Conservation (phyloP, 78 protist genomes). For the Paratrimastix pyriformis region DNA sequence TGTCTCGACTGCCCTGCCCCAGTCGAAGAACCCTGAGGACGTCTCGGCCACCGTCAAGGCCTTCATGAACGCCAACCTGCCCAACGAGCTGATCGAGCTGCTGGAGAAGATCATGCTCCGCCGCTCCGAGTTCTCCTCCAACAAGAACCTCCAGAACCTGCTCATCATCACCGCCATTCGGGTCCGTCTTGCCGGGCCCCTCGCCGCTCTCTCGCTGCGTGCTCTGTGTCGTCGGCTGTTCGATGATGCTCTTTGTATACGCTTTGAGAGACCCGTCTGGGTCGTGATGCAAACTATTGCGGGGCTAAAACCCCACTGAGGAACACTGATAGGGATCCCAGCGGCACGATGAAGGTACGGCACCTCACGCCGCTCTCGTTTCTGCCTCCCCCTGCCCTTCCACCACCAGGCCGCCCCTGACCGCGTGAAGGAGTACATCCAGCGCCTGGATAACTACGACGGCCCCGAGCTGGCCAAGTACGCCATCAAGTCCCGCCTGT, state of each 20-base stretch:
- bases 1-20: conserved; percentile 93
- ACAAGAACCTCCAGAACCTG: conserved; percentile 93
- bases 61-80: conserved; percentile 90
- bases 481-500: conserved; percentile 70
- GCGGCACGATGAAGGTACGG: too few species aligned
- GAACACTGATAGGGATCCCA: background rate
- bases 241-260: background rate
- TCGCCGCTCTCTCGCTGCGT: background rate
- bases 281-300: background rate
- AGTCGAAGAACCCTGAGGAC: conserved; percentile 73
- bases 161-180: conserved; percentile 95
- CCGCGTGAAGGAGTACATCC: conserved; percentile 89
- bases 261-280: background rate
- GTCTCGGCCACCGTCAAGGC: conserved; percentile 93
- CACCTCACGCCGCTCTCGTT: too few species aligned
- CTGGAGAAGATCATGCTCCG: conserved; percentile 95
- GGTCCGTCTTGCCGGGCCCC: conserved; percentile 38
- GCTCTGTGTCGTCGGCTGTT: background rate
- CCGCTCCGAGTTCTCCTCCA: conserved; percentile 66
- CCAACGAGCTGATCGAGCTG: conserved; percentile 95
- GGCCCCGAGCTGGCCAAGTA: conserved; percentile 87
- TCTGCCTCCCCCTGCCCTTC: background rate
- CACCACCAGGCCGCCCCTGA: background rate
- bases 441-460: conserved; percentile 90
- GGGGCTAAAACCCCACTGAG: background rate